Evolutionary conservation across 129 eudicot genomes (phyloP).

Genomic region (Silybum marianum): DNA sequence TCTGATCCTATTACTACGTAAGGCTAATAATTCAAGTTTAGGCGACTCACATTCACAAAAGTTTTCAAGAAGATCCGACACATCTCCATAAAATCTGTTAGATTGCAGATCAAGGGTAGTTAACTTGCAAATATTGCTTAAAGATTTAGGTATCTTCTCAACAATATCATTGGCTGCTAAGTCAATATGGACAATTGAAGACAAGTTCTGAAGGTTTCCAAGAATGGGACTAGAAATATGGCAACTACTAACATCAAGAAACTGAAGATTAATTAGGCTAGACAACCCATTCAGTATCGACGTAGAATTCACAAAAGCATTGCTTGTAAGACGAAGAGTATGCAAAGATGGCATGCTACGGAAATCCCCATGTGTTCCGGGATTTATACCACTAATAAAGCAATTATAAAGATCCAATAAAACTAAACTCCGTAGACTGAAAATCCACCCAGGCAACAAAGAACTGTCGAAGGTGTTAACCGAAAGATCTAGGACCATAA

Average conservation of each 20-base stretch:
- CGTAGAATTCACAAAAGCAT: not conserved
- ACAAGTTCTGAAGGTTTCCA: constrained; percentile 2
- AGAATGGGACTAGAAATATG: constrained; percentile 22
- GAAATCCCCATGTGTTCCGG: not conserved
- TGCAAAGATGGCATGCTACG: constrained; percentile 1
- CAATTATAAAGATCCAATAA: not conserved
- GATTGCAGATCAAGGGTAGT: constrained; percentile 1
- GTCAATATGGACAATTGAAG: constrained; percentile 2
- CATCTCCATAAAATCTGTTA: not conserved
- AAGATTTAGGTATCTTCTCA: constrained; percentile 4
- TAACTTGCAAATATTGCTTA: constrained; percentile 8
- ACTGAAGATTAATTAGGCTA: constrained; percentile 13
- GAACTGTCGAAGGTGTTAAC: not conserved
- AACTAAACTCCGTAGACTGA: not conserved
- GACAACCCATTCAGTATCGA: not conserved
- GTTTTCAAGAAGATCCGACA: constrained; percentile 19
- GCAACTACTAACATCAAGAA: constrained; percentile 6
- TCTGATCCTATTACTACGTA: not conserved
- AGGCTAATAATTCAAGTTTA: constrained; percentile 1
- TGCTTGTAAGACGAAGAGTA: not conserved
- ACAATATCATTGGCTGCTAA: not conserved
- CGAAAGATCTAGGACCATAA: constrained; percentile 22
- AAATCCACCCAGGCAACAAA: constrained; percentile 11
- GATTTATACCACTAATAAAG: constrained; percentile 1
- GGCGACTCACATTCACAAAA: constrained; percentile 22